Base-by-base conservation (phyloP, 106 monocot genomes). In the Acorus calamus region DNA sequence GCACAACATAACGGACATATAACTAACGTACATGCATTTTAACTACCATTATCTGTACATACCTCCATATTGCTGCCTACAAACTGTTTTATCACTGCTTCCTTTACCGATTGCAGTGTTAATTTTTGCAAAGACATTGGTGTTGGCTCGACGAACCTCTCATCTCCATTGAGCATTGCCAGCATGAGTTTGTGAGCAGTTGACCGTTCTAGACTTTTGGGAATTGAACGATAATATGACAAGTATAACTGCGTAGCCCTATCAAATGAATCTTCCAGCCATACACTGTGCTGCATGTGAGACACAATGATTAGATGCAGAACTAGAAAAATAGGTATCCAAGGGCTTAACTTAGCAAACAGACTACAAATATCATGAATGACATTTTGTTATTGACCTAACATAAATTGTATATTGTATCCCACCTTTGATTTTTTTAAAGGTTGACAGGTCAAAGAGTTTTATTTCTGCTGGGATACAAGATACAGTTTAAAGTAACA, bases 211-310 rank as follows among this genome's bases (percentile, higher is more conserved):
- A 98, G 76, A 66, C 96, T 98, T 80, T 92, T 98, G 49, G 91
- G 87, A 65, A 98, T 98, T 10, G 96, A 92, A 45, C 96, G 87
- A 68, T 92, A 98, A 67, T 79, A 88, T 55, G 96, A 98, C 14
- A 98, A 68, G 73, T 98, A 98, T 14, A 92, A 62, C 62, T 98
- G 91, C 62, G 74, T 84, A 11, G 96, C 85, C 76, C 96, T 87
- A 42, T 98, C 91, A 81, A 98, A 98, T 70, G 96, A 91, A 85
- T 98, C 96, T 84, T 92, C 96, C 57, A 88, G 62, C 96, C 96
- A 98, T 56, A 91, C 83, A 69, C 84, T 98, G 50, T 92, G 96
- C 91, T 94, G 89, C 74, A 85, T 56, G 11, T 59, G 55, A 61
- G 6, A 63, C 54, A 42, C 55, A 65, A 49, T 61, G 62, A 7